Base-by-base conservation (phyloP, 441 rosid species). In the Theobroma grandiflorum region DNA sequence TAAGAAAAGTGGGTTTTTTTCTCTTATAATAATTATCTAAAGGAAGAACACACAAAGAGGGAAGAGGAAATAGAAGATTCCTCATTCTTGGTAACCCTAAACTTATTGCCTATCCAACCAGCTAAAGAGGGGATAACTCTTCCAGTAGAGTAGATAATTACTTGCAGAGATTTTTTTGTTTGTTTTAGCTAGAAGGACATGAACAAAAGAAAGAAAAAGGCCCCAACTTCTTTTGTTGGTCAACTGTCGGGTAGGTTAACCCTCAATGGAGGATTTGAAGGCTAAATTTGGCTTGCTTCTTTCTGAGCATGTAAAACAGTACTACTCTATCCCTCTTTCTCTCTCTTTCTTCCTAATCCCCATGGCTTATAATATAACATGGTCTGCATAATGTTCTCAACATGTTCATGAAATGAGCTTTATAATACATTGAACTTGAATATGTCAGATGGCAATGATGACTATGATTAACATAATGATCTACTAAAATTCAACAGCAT, bases 381-480 rank as follows among this genome's bases (percentile, higher is more conserved):
- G 9, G 33, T 55, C 55, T 47, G 73, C 67, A 70, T 20, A 69
- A 55, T 47, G 64, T 81, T 74, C 72, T 79, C 72, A 81, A 43
- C 67, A 57, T 63, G 76, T 62, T 38, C 53, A 50, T 18, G 37
- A 62, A 52, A 8, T 42, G 38, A 33, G 72, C 64, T 74, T 40
- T 52, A 50, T 26, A 4, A 42, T 82, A 49, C 53, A 58, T 52
- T 77, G 52, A 79, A 75, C 73, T 76, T 75, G 43, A 61, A 26
- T 52, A 62, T 75, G 74, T 75, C 72, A 71, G 18, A 31, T 64
- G 37, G 77, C 31, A 75, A 81, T 76, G 77, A 82, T 85, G 86
- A 72, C 55, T 43, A 45, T 64, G 82, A 84, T 59, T 20, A 72
- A 71, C 55, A 45, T 15, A 77, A 78, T 80, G 82, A 76, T 75